A percentile compares a stretch with the other conserved stretches of the same genome.
These are phyloP conservation scores for Pistacia integerrima DNA, from an alignment of 345 rosid genomes.

Conservation along the genomic window DNA sequence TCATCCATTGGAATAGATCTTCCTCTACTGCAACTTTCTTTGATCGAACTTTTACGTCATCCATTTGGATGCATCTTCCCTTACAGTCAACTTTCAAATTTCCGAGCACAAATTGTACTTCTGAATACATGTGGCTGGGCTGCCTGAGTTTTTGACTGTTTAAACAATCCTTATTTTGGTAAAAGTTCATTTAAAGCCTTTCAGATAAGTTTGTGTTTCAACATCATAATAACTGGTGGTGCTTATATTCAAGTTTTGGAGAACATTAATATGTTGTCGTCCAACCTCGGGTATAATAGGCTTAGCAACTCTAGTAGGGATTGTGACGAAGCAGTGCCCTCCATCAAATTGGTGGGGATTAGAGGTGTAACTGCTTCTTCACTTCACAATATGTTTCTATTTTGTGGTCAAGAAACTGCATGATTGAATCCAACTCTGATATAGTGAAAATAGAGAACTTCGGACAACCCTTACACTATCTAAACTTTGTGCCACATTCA, in stretches of 20 bases:
- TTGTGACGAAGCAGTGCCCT: too few relatives aligned
- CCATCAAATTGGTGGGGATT: too few relatives aligned
- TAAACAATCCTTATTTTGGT: background rate
- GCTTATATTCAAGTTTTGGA: background rate
- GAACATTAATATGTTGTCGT: background rate
- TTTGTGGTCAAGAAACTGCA: background rate
- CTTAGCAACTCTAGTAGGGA: background rate
- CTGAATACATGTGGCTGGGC: background rate
- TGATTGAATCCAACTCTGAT: background rate
- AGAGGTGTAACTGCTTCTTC: too few relatives aligned
- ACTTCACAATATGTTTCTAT: too few relatives aligned
- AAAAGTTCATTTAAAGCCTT: background rate
- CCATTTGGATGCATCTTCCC: background rate
- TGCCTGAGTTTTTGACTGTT: background rate
- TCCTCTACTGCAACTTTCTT: too few relatives aligned
- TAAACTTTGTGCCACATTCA: background rate
- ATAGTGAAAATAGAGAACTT: background rate
- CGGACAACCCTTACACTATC: background rate
- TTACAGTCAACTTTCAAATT: background rate
- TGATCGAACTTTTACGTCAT: background rate
- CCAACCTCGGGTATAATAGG: too few relatives aligned
- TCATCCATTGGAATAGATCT: background rate
- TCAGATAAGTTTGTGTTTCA: background rate
- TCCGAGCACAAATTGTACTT: background rate
- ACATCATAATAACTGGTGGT: background rate